Evolutionary conservation across 805 yeast genomes (phyloP), one percentile per base, ranked within the genome.

Genomic region (Candida broadrunensis): DNA sequence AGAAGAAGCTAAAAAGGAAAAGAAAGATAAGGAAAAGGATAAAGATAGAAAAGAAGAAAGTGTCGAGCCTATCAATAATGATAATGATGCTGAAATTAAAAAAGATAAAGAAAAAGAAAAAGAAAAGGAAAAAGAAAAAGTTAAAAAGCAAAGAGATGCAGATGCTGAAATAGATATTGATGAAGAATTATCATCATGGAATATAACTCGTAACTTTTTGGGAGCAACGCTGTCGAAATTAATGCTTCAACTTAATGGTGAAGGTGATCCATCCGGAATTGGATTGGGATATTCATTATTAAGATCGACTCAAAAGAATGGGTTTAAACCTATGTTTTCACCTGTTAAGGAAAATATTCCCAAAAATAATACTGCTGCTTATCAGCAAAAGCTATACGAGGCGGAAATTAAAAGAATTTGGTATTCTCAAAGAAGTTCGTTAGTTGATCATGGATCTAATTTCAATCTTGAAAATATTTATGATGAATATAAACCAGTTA

Each of bases 211-310:
- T 45, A 93, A 93, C 61, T 93, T 93, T 56, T 80, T 90, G 40
- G 87, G 82, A 59, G 93, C 98, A 2, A 89, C 96, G 18, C 98
- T 90, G 58, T 95, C 97, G 41, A 90, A 95, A 54, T 95, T 97
- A 0, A 93, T 93, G 97, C 73, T 93, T 33, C 97, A 89, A 56
- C 77, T 93, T 19, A 88, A 88, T 56, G 97, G 97, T 12, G 90
- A 83, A 39, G 98, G 98, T 36, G 98, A 93, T 60, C 95, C 96
- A 1, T 81, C 96, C 0, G 96, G 95, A 18, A 80, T 86, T 47
- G 93, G 96, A 2, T 85, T 88, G 48, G 96, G 91, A 0, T 86
- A 86, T 49, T 88, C 96, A 8, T 85, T 91, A 49, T 71, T 90
- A 51, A 77, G 90, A 49, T 86, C 97, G 0, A 88, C 97, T 0